Base-by-base conservation (phyloP, 2,329 filamentous ascomycete species). In the Geoglossum cookeanum region DNA sequence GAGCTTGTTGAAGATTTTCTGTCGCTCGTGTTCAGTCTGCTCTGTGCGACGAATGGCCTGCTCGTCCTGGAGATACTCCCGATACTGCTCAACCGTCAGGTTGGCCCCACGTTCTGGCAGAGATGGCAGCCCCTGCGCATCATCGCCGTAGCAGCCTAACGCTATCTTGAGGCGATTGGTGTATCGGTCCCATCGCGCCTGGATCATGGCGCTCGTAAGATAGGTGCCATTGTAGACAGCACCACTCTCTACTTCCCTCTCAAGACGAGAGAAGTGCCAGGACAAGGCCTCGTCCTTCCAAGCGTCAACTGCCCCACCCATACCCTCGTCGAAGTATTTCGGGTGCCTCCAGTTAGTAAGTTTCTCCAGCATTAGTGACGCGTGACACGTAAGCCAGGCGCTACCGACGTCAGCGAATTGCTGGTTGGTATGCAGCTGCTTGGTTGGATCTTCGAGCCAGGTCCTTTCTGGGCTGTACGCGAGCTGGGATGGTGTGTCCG, bases 1-100 rank as follows among this genome's bases (percentile, higher is more conserved):
- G 44, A 58, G 45, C 17, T 58, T 58, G 32, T 58, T 56, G 37
- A 58, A 58, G 3, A 45, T 39, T 27, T 57, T 56, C 35, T 35
- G 56, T 44, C 29, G 33, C 22, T 29, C 32, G 1, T 17, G 42
- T 9, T 45, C 42, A 17, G 22, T 5, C 2, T 45, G 42, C 42
- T 45, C 32, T 6, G 9, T 4, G 39, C 9, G 15, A 1, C 39
- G 54, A 15, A 55, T 5, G 39, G 51, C 17, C 32, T 55, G 9
- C 54, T 54, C 33, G 9, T 52, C 33, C 6, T 27, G 27, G 22
- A 55, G 39, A 49, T 37, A 30, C 15, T 39, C 6, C 39, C 11
- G 13, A 45, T 30, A 45, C n/a, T 55, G 33, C 8, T 22, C 17
- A 6, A 17, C n/a, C 9, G 42, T 22, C 42, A 45, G 48, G 22